phyloP scores from a whole-genome alignment of 75 land plant species.

The Cunninghamia lanceolata region DNA sequence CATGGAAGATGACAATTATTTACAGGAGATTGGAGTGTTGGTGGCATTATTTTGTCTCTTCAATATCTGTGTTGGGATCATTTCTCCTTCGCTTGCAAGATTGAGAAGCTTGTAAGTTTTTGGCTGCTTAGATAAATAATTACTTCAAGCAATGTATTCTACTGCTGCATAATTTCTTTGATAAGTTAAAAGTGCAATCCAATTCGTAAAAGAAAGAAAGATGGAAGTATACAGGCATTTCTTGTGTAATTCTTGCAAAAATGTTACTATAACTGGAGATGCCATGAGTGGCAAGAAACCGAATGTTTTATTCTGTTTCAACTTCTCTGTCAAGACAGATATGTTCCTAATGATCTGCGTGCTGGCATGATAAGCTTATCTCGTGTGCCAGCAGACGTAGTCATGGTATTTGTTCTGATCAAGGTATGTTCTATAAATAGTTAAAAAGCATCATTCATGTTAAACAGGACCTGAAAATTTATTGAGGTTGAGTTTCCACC shows the following conservation, averaged over 20 bases:
- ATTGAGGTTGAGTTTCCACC: not conserved
- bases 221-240: not conserved
- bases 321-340: conserved; percentile 30
- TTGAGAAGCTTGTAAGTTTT: conserved; percentile 73
- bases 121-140: not conserved
- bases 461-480: not conserved
- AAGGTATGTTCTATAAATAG: conserved; percentile 34
- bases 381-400: conserved; percentile 60
- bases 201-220: not conserved
- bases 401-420: conserved; percentile 41
- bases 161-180: not conserved
- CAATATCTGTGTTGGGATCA: conserved; percentile 66
- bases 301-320: not conserved
- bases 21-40: conserved; percentile 86
- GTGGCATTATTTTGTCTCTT: conserved; percentile 73
- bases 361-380: conserved; percentile 75
- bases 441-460: not conserved
- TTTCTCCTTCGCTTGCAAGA: conserved; percentile 78
- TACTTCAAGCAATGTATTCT: not conserved
- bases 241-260: not conserved
- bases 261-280: not conserved
- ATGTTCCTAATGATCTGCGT: conserved; percentile 81
- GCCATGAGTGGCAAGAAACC: not conserved
- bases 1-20: conserved; percentile 6
- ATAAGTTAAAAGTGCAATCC: not conserved